Conservation (phyloP, 2,329 filamentous ascomycete species). For the Pseudogymnoascus sp. region DNA sequence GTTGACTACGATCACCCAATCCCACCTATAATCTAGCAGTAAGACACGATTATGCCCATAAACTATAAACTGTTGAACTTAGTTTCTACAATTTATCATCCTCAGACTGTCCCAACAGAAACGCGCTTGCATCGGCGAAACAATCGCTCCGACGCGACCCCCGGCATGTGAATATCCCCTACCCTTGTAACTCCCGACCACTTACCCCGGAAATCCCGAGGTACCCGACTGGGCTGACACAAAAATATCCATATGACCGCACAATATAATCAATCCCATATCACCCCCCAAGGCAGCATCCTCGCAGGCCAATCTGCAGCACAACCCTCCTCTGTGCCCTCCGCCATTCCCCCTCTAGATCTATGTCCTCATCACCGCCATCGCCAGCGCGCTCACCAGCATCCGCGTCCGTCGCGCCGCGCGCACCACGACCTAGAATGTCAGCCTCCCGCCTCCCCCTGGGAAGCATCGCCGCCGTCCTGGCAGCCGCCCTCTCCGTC, state of each 20-base stretch:
- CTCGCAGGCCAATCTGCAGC: background rate
- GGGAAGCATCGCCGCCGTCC: slow-evolving; percentile 21
- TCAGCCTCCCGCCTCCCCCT: slow-evolving; percentile 24
- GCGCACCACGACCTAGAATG: background rate
- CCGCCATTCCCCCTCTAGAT: slow-evolving; percentile 36
- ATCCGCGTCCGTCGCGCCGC: slow-evolving; percentile 28
- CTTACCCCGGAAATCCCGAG: background rate
- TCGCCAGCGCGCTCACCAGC: slow-evolving; percentile 35
- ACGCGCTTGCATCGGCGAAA: background rate
- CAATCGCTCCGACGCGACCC: background rate
- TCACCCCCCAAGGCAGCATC: background rate
- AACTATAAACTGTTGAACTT: background rate
- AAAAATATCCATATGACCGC: background rate
- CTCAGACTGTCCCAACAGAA: background rate
- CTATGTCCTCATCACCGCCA: slow-evolving; percentile 47
- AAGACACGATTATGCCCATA: background rate
- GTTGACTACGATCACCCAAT: background rate
- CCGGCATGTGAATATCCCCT: background rate
- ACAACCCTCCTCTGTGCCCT: background rate
- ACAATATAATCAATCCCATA: background rate
- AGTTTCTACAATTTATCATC: background rate
- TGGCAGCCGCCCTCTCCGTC: slow-evolving; percentile 16
- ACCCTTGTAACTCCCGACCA: background rate
- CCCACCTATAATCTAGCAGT: background rate
- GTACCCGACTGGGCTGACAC: background rate